Base-by-base conservation (phyloP, 2,329 filamentous ascomycete species). In the Cercospora sesami region DNA sequence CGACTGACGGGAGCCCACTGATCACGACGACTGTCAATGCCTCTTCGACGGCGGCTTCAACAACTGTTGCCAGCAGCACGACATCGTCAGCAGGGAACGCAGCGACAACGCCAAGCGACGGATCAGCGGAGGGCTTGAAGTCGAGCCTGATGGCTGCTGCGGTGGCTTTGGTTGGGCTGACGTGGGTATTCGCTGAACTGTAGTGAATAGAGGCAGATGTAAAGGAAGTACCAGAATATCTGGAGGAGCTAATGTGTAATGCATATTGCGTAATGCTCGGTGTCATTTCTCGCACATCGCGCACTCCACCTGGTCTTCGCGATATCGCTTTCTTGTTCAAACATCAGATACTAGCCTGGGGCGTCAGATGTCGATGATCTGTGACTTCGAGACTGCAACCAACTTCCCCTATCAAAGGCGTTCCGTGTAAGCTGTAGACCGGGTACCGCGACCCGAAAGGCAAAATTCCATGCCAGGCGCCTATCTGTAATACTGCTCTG, bases 161-260 rank as follows among this genome's bases (percentile, higher is more conserved):
- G 5, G 63, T 68, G 42, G 71, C 71, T 21, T 42, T 72, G 58
- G 71, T 57, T 6, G 69, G 63, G 7, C 60, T 72, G 69, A 68
- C 65, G 48, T 72, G 71, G 71, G 63, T 62, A 10, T 72, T 72
- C 60, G 67, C 69, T 4, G 69, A 71, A 55, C 45, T 72, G 51
- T 72, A 68, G 63, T 21, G 8, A 6, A n/a, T n/a, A n/a, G n/a
- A n/a, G n/a, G n/a, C n/a, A n/a, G n/a, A n/a, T n/a, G n/a, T n/a
- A n/a, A n/a, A n/a, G n/a, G n/a, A n/a, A n/a, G n/a, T n/a, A n/a
- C n/a, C n/a, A n/a, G n/a, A n/a, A n/a, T n/a, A n/a, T n/a, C n/a
- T n/a, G n/a, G n/a, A n/a, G n/a, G n/a, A n/a, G n/a, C 28, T 30
- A 30, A 67, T 67, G 28, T 64, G 45, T 59, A 58, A 55, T 67